Conservation (phyloP, 495 filamentous ascomycete species). For the Trichoderma virens region DNA sequence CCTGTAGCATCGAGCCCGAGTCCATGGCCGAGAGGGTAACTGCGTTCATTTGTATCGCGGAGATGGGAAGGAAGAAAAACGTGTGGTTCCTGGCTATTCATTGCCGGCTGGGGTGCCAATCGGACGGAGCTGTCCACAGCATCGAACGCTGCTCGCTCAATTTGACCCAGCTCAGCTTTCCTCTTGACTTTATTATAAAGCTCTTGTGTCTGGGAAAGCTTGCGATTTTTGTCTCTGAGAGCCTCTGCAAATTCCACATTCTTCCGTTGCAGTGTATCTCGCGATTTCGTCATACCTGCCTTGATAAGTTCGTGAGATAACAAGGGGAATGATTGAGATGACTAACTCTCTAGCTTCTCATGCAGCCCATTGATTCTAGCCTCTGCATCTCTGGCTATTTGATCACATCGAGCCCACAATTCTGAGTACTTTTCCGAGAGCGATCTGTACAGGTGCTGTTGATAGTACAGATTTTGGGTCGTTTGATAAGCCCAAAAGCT, state of each 20-base stretch:
- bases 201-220: conserved; percentile 70
- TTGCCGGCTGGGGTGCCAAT: background rate
- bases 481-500: conserved; percentile 90
- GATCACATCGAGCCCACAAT: conserved; percentile 67
- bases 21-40: background rate
- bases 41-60: background rate
- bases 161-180: conserved; percentile 58
- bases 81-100: background rate
- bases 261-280: conserved; percentile 62
- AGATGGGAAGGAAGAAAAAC: background rate
- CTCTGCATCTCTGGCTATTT: conserved; percentile 75
- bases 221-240: conserved; percentile 65
- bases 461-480: conserved; percentile 87
- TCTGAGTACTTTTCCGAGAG: conserved; percentile 66
- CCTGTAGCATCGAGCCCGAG: background rate
- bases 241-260: conserved; percentile 66
- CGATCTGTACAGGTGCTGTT: conserved; percentile 65
- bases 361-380: conserved; percentile 63
- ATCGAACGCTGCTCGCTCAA: conserved; percentile 62
- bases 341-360: conserved; percentile 39
- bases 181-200: conserved; percentile 79
- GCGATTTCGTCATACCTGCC: conserved; percentile 56
- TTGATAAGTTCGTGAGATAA: background rate
- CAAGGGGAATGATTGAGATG: background rate
- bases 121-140: conserved; percentile 50